Conservation (phyloP, 257 asterid species). For the Perilla frutescens region DNA sequence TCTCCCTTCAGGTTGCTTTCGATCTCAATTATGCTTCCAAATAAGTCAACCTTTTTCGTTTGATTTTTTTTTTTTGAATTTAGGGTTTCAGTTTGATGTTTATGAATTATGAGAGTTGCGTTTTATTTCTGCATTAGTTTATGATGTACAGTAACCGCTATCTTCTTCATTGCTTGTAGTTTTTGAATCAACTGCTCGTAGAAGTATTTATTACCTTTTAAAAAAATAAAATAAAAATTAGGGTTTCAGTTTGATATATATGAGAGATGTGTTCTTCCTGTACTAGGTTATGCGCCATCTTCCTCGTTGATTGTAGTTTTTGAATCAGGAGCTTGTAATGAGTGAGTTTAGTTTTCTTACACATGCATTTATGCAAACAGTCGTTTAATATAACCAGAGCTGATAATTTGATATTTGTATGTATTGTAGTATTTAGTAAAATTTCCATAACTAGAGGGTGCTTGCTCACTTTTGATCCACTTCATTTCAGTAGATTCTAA, state of each 20-base stretch:
- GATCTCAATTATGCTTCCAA: background rate
- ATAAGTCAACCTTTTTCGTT: too few relatives aligned
- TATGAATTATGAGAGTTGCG: background rate
- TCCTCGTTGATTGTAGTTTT: too few relatives aligned
- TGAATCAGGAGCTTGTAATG: too few relatives aligned
- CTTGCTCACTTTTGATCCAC: background rate
- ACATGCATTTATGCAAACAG: background rate
- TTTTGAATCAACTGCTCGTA: background rate
- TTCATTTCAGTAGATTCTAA: constrained; percentile 12
- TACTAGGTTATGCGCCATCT: too few relatives aligned
- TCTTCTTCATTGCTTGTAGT: background rate
- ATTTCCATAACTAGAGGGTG: background rate
- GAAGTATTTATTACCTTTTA: too few relatives aligned
- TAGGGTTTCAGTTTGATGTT: too few relatives aligned
- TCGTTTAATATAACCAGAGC: background rate
- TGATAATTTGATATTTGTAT: background rate
- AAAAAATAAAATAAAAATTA: too few relatives aligned
- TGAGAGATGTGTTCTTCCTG: too few relatives aligned
- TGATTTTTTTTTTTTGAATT: too few relatives aligned
- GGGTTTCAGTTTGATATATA: too few relatives aligned
- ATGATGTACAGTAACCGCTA: background rate
- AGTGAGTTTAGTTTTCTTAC: too few relatives aligned
- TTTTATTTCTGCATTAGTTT: background rate
- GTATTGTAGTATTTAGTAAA: background rate
- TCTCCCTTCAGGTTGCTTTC: constrained; percentile 62